Evolutionary conservation across 2,329 filamentous ascomycete genomes (phyloP), one percentile per base, ranked within the genome.

Genomic region (Ophiostoma angusticollis): DNA sequence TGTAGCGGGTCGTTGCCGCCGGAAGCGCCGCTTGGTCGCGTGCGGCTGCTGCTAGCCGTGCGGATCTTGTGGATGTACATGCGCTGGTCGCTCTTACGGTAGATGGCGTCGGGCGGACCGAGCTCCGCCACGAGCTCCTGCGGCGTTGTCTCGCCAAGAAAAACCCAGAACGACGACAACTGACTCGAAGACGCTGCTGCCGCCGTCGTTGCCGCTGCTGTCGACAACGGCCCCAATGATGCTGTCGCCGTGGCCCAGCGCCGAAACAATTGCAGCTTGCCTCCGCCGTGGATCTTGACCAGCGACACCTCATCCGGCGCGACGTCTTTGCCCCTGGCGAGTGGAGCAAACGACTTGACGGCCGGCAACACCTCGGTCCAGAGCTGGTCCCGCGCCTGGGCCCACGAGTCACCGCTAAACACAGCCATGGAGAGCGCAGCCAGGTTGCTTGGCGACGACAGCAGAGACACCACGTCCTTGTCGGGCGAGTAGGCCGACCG

Each of bases 51-150:
- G 49, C 71, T 74, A 5, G 64, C 58, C 5, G 68, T 63, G 17
- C 73, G 64, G 49, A 71, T 65, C 56, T 78, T 76, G 56, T 94
- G 87, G 37, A 94, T 91, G 11, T 84, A 82, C 62, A 95, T 81
- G 35, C 84, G 75, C 54, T 86, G 80, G 55, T 94, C 86, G 52
- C 82, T 84, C 61, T 93, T 94, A 46, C 83, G 76, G 58, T 95
- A 95, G 31, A 93, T 93, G 16, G 87, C 84, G 56, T 95, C 89
- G 2, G 91, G 91, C 5, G 91, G 85, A 0, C 91, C 91, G 7
- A 98, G 71, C 52, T 94, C 87, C 42, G 84, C 80, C 16, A 96
- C 74, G 3, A 98, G 64, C 49, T 96, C 86, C 60, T 98, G 91
- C 0, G 86, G 84, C 2, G 84, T 93, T 0, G 89, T 96, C 54